Evolutionary conservation across 2,329 filamentous ascomycete genomes (phyloP).

Genomic region (Ophiostoma ips): DNA sequence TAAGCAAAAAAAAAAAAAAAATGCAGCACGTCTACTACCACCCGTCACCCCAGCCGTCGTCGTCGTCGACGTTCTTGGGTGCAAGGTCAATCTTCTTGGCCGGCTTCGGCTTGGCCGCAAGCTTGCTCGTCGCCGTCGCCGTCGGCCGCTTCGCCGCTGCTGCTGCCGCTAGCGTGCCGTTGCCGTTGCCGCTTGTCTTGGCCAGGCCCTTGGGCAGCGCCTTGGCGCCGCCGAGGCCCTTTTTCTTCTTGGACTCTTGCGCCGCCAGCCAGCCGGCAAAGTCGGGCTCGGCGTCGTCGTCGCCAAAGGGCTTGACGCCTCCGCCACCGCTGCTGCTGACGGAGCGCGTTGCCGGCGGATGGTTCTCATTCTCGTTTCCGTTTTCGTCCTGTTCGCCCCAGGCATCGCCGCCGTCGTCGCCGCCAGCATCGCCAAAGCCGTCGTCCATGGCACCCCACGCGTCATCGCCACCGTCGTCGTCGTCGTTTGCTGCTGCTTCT

Average conservation of each 20-base stretch:
- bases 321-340: conserved; percentile 12
- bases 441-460: conserved; percentile 65
- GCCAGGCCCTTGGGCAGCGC: conserved; percentile 69
- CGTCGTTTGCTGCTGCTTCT: conserved; percentile 40
- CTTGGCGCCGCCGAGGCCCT: conserved; percentile 32
- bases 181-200: conserved; percentile 31
- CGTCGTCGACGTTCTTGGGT: conserved; percentile 44
- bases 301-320: conserved; percentile 41
- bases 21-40: conserved; percentile 29
- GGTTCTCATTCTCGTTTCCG: conserved; percentile 21
- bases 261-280: conserved; percentile 92
- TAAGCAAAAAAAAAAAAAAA: background rate
- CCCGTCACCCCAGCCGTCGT: conserved; percentile 52
- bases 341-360: conserved; percentile 27
- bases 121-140: conserved; percentile 30
- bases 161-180: too few relatives aligned
- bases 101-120: conserved; percentile 30
- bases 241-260: conserved; percentile 51
- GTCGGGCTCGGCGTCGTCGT: conserved; percentile 80
- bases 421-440: conserved; percentile 61
- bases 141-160: background rate
- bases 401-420: conserved; percentile 47
- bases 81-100: conserved; percentile 58
- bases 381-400: conserved; percentile 46
- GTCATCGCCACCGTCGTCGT: conserved; percentile 39